A percentile compares a stretch with the other conserved stretches of the same genome.
Evolutionary conservation across 805 yeast genomes (phyloP).

Genomic region (Candida jianshihensis): DNA sequence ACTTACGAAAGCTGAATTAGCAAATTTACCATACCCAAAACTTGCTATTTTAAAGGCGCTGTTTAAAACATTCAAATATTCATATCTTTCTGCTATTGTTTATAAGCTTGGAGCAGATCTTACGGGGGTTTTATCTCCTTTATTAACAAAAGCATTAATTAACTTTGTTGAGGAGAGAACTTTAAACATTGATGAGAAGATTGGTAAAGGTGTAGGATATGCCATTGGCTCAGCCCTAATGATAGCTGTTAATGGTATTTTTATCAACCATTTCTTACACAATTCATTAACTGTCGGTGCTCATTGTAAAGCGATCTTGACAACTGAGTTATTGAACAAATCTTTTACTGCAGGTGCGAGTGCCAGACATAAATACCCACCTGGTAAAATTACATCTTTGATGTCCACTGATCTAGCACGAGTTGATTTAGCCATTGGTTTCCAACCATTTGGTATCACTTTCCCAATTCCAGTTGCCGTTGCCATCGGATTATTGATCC

Average conservation of each 20-base stretch:
- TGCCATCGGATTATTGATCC: constrained; percentile 52
- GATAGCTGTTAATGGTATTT: constrained; percentile 31
- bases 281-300: constrained; percentile 56
- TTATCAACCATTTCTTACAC: constrained; percentile 45
- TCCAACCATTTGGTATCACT: constrained; percentile 48
- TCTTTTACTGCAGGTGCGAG: constrained; percentile 49
- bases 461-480: constrained; percentile 59
- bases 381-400: constrained; percentile 62
- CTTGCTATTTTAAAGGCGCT: constrained; percentile 35
- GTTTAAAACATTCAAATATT: constrained; percentile 41
- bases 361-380: constrained; percentile 47
- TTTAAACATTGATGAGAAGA: constrained; percentile 28
- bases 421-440: constrained; percentile 60
- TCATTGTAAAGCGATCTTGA: constrained; percentile 55
- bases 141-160: constrained; percentile 47
- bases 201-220: constrained; percentile 51
- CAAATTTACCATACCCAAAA: constrained; percentile 35
- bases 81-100: constrained; percentile 33
- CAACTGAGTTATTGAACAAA: constrained; percentile 59
- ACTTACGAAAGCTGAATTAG: constrained; percentile 32
- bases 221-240: constrained; percentile 46
- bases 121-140: constrained; percentile 44
- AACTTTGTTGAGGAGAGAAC: constrained; percentile 43
- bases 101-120: constrained; percentile 41
- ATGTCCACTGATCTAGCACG: constrained; percentile 74